Percentiles rank a stretch among this genome's conserved stretches.
These are phyloP conservation scores for Tranzscheliella williamsii DNA, from an alignment of 1,284 basidiomycete species.

Conservation along the genomic window DNA sequence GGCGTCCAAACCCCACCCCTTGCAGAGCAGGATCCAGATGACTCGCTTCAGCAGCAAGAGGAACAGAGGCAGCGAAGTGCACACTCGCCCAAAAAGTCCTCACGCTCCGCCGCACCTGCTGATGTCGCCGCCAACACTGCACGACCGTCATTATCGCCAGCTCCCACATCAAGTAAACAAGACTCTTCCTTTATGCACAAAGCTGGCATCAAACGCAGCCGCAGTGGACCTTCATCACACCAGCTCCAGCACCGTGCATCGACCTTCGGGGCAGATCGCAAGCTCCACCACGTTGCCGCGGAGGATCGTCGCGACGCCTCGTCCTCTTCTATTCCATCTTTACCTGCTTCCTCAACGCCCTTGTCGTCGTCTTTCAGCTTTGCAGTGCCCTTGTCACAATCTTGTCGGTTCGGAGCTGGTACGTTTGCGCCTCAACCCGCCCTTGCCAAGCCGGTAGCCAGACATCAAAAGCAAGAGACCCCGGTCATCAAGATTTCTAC, in stretches of 20 bases:
- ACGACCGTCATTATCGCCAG: background rate
- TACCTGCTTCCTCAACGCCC: background rate
- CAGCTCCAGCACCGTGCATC: background rate
- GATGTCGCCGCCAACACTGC: background rate
- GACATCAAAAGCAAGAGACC: background rate
- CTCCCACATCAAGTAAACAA: too few species aligned
- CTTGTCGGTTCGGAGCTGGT: background rate
- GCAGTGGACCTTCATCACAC: background rate
- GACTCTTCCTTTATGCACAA: too few species aligned
- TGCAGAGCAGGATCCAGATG: background rate
- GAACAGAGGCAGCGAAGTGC: background rate
- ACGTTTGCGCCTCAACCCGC: too few species aligned
- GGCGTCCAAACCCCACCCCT: background rate
- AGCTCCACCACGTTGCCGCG: background rate
- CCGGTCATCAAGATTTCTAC: conserved; percentile 21
- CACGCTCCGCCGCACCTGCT: background rate
- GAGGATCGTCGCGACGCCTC: background rate
- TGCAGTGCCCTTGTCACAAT: background rate
- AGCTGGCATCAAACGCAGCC: background rate
- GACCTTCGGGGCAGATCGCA: background rate
- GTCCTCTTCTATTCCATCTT: background rate
- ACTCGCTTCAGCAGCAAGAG: background rate
- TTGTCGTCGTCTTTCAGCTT: conserved; percentile 1
- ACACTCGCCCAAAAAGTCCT: background rate
- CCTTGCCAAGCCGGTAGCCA: background rate